phyloP scores from a whole-genome alignment of 257 asterid species.

The Oldenlandia corymbosa region DNA sequence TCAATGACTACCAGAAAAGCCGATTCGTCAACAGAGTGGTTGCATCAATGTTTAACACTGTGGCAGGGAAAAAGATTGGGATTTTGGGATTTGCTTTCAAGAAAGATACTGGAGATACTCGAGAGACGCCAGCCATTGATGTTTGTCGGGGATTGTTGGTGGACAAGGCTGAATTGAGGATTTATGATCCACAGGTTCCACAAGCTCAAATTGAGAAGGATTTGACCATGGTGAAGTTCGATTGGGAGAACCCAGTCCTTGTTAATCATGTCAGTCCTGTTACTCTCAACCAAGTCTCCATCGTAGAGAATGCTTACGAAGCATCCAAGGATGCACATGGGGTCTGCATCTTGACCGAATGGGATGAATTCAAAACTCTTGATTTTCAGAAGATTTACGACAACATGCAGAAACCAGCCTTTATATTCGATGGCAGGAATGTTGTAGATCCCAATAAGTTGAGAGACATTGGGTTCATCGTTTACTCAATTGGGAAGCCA shows the following conservation, averaged over 20 bases:
- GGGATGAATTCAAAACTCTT: conserved; percentile 32
- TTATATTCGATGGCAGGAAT: conserved; percentile 28
- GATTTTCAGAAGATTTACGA: conserved; percentile 29
- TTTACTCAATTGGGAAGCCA: conserved; percentile 34
- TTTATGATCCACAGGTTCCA: conserved; percentile 49
- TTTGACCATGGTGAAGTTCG: conserved; percentile 36
- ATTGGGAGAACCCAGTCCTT: conserved; percentile 39
- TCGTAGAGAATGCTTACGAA: conserved; percentile 24
- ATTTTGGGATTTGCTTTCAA: conserved; percentile 49
- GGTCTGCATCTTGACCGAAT: conserved; percentile 28
- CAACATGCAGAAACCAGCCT: conserved; percentile 36
- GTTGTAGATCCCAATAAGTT: conserved; percentile 21
- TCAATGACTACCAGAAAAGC: conserved; percentile 47
- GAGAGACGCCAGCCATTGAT: conserved; percentile 51
- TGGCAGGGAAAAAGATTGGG: conserved; percentile 41
- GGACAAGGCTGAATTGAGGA: conserved; percentile 39
- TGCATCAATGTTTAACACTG: conserved; percentile 50
- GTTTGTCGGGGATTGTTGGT: conserved; percentile 42
- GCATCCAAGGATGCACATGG: conserved; percentile 33
- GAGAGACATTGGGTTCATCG: conserved; percentile 27
- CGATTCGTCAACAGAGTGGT: conserved; percentile 42
- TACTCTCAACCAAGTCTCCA: conserved; percentile 18
- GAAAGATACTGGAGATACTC: conserved; percentile 52
- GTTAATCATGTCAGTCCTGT: conserved; percentile 17
- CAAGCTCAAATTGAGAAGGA: conserved; percentile 38